Evolutionary conservation across 2,329 filamentous ascomycete genomes (phyloP).

Genomic region (Sclerotinia borealis): DNA sequence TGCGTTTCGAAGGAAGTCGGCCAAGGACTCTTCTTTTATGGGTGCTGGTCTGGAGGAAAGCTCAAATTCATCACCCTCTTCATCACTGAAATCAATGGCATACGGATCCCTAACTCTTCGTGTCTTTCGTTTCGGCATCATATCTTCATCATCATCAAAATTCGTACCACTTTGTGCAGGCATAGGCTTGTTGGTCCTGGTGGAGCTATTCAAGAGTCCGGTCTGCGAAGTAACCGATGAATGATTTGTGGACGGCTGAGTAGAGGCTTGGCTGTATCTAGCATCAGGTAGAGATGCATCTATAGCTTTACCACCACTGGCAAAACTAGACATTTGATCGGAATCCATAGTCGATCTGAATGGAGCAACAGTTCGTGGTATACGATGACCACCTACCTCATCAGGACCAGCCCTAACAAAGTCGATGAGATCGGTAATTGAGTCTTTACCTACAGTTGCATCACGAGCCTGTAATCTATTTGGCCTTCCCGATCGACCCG

Average conservation of each 20-base stretch:
- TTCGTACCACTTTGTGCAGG: conserved; percentile 17
- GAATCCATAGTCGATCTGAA: conserved; percentile 84
- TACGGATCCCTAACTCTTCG: conserved; percentile 82
- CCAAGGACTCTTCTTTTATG: conserved; percentile 55
- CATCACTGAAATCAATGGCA: conserved; percentile 69
- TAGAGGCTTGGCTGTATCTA: conserved; percentile 41
- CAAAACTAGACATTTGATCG: conserved; percentile 58
- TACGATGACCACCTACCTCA: conserved; percentile 57
- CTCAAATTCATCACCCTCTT: conserved; percentile 33
- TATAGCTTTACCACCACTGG: conserved; percentile 50
- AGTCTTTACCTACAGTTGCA: conserved; percentile 54
- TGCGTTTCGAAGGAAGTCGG: conserved; percentile 67
- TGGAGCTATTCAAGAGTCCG: conserved; percentile 49
- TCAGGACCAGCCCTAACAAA: conserved; percentile 83
- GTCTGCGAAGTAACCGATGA: conserved; percentile 64
- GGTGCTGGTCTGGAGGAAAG: conserved; percentile 19
- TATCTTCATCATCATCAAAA: conserved; percentile 31
- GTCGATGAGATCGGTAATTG: conserved; percentile 84
- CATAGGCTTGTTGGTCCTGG: conserved; percentile 31
- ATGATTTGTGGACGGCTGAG: conserved; percentile 17
- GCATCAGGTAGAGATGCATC: conserved; percentile 53
- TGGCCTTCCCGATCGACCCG: conserved; percentile 42
- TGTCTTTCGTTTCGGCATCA: conserved; percentile 66
- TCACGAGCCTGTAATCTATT: conserved; percentile 65
- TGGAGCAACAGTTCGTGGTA: conserved; percentile 75